Percentiles rank a stretch among this genome's conserved stretches.
Conservation (phyloP, 2,329 filamentous ascomycete species). For the Botrytis paeoniae region DNA sequence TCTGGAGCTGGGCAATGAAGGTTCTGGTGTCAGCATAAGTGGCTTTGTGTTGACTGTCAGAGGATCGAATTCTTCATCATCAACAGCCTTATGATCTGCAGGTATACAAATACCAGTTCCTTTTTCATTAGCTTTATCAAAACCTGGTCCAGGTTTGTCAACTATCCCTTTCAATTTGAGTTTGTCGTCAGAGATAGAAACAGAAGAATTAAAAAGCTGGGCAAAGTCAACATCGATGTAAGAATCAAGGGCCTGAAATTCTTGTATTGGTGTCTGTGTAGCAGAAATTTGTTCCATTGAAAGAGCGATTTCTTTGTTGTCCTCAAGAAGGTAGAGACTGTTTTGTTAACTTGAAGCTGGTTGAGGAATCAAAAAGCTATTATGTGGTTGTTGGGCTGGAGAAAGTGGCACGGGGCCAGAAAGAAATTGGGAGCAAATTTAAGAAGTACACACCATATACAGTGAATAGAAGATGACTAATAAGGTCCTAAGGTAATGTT, state of each 20-base stretch:
- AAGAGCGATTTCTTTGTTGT: not conserved
- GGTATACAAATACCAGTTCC: not conserved
- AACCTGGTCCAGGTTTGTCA: not conserved
- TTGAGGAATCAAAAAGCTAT: not conserved
- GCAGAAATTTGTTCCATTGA: not conserved
- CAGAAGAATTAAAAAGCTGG: not conserved
- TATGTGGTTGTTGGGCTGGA: not conserved
- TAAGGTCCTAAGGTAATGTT: too few species aligned
- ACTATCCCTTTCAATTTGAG: not conserved
- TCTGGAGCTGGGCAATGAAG: not conserved
- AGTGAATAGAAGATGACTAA: not conserved
- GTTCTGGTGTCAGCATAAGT: not conserved
- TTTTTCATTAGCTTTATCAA: not conserved
- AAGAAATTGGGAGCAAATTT: not conserved
- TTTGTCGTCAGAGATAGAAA: not conserved
- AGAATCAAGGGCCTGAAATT: constrained; percentile 10
- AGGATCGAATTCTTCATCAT: not conserved
- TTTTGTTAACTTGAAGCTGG: not conserved
- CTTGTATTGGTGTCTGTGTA: not conserved
- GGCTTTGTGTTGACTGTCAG: not conserved
- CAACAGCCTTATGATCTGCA: too few species aligned
- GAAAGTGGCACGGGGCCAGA: too few species aligned
- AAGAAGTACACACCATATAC: not conserved
- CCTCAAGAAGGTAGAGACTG: not conserved
- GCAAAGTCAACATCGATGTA: constrained; percentile 15